phyloP scores from a whole-genome alignment of 768 basidiomycete genomes.

The Mrakia blollopis region DNA sequence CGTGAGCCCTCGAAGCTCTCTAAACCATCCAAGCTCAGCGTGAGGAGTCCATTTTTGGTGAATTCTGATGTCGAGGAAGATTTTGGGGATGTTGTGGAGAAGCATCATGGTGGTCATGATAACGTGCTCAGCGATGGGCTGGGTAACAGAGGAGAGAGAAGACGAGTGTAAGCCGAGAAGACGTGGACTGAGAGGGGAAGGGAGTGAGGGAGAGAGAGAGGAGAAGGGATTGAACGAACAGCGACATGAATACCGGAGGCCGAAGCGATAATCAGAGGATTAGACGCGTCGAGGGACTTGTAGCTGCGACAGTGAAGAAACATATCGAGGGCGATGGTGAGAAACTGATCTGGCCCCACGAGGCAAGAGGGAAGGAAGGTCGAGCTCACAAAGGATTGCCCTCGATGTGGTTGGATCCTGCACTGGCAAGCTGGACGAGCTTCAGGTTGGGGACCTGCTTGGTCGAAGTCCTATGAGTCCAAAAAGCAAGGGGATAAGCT shows the following conservation, averaged over 20 bases:
- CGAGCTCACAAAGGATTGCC: conserved; percentile 19
- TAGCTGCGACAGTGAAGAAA: conserved; percentile 6
- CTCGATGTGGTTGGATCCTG: conserved; percentile 32
- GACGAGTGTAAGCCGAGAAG: conserved; percentile 5
- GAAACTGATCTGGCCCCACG: too few species aligned
- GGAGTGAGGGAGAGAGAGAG: neutral
- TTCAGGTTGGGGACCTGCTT: conserved; percentile 32
- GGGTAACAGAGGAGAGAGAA: neutral
- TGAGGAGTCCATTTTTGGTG: conserved; percentile 6
- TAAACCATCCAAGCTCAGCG: conserved; percentile 16
- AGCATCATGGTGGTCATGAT: conserved; percentile 31
- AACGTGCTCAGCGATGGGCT: conserved; percentile 30
- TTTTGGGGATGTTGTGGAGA: conserved; percentile 33
- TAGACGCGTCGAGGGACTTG: conserved; percentile 19
- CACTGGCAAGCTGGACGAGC: conserved; percentile 33
- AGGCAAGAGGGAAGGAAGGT: neutral
- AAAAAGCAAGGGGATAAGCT: neutral
- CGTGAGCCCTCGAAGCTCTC: conserved; percentile 33
- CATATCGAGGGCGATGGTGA: neutral
- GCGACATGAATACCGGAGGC: conserved; percentile 35
- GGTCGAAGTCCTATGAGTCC: conserved; percentile 23
- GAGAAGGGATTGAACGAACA: neutral
- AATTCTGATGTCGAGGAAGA: conserved; percentile 22
- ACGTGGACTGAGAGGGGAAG: neutral
- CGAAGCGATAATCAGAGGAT: conserved; percentile 27